A percentile compares a stretch with the other conserved stretches of the same genome.
phyloP scores from a whole-genome alignment of 176 grass and related monocot genomes.

The Pontederia crassipes region DNA sequence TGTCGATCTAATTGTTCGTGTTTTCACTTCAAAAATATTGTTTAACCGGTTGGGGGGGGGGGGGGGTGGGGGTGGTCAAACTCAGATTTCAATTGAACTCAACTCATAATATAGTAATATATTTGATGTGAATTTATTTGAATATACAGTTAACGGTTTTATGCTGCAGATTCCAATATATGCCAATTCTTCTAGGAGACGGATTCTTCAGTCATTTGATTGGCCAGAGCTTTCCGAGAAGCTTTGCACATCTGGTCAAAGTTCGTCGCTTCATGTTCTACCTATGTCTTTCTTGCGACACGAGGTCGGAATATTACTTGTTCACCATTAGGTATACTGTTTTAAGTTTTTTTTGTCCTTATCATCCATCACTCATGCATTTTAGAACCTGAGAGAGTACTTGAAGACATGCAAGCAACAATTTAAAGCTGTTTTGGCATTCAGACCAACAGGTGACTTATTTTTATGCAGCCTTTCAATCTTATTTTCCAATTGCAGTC shows the following conservation, averaged over 20 bases:
- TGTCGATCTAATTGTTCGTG: too few species aligned
- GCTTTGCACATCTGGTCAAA: conserved; percentile 41
- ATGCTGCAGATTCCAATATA: conserved; percentile 49
- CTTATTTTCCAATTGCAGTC: conserved; percentile 6
- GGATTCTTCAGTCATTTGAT: conserved; percentile 63
- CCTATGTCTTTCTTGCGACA: conserved; percentile 49
- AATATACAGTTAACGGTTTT: too few species aligned
- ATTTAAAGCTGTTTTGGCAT: conserved; percentile 52
- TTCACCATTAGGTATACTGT: not conserved
- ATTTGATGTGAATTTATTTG: conserved; percentile 8
- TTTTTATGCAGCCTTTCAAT: not conserved
- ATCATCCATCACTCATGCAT: conserved; percentile 14
- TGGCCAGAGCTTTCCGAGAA: conserved; percentile 51
- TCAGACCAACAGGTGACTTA: conserved; percentile 61
- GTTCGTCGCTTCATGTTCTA: conserved; percentile 59
- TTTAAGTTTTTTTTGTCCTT: conserved; percentile 3
- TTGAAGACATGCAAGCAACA: conserved; percentile 39
- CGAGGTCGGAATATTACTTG: conserved; percentile 36
- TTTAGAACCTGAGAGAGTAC: conserved; percentile 52
- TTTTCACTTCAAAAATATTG: too few species aligned
- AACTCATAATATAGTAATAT: conserved; percentile 5
- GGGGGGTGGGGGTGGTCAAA: too few species aligned
- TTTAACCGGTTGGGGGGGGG: too few species aligned
- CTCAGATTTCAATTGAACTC: not conserved
- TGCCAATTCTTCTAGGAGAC: conserved; percentile 56